These are phyloP conservation scores for Ceratobasidium sp. DNA, from an alignment of 1,284 basidiomycete species.

Conservation along the genomic window DNA sequence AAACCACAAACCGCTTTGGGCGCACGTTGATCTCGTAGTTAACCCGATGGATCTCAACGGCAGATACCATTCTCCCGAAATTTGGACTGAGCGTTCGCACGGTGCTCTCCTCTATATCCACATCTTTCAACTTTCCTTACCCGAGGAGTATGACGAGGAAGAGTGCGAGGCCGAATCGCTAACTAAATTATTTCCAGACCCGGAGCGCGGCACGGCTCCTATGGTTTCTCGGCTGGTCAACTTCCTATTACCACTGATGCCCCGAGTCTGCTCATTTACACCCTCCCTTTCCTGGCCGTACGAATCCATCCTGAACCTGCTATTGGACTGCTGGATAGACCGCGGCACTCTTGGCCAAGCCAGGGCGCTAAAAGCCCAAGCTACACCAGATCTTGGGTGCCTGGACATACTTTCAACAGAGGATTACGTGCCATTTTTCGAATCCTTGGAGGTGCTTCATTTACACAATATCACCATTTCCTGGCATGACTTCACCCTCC, in stretches of 20 bases:
- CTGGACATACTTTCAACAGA: neutral
- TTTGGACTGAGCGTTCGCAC: neutral
- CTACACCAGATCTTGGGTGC: neutral
- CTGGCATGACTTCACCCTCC: neutral
- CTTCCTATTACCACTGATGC: constrained; percentile 1
- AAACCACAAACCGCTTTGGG: neutral
- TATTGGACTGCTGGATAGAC: neutral
- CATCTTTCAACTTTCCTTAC: neutral
- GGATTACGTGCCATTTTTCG: neutral
- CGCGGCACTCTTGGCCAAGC: neutral
- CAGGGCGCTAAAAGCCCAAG: neutral
- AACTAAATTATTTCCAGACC: neutral
- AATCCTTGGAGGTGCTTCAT: neutral
- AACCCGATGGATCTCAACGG: neutral
- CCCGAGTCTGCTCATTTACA: neutral
- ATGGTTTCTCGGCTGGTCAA: neutral
- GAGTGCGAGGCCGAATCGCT: neutral
- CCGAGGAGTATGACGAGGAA: neutral
- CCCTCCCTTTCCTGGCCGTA: neutral
- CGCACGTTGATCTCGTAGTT: neutral
- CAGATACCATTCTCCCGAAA: neutral
- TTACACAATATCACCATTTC: neutral
- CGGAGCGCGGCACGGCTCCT: neutral
- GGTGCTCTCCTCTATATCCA: neutral
- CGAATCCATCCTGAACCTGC: neutral